Conservation (phyloP, 305 asterid species). For the Solanum hybrid region DNA sequence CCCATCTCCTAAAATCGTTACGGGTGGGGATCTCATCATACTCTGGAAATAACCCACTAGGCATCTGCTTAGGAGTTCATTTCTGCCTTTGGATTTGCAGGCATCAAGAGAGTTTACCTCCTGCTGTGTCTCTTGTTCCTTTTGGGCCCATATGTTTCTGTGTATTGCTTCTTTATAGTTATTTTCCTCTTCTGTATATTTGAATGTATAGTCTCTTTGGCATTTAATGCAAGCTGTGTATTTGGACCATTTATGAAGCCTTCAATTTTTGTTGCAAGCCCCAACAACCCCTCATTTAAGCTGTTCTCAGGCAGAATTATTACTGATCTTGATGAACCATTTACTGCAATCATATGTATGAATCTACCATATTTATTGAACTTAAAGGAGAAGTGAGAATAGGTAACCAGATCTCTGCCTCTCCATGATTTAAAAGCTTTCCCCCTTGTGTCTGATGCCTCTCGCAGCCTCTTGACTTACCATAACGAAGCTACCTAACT, state of each 20-base stretch:
- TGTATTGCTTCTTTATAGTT: not conserved
- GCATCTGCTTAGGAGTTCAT: not conserved
- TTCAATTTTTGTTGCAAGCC: not conserved
- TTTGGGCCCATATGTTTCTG: not conserved
- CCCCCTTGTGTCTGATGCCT: not conserved
- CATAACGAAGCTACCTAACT: not conserved
- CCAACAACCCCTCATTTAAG: not conserved
- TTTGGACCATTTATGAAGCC: not conserved
- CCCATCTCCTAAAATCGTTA: not conserved
- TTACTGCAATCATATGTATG: not conserved
- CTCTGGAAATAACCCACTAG: not conserved
- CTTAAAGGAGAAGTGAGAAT: not conserved
- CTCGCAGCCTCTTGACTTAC: not conserved
- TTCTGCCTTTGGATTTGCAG: not conserved
- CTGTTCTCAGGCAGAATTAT: not conserved
- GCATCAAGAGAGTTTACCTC: not conserved
- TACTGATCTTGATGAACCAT: not conserved
- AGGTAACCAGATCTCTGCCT: not conserved
- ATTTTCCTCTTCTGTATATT: not conserved
- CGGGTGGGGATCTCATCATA: not conserved
- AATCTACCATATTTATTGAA: not conserved
- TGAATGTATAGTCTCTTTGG: not conserved
- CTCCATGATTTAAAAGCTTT: not conserved
- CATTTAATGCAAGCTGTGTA: not conserved
- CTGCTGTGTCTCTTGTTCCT: not conserved